phyloP scores from a whole-genome alignment of 306 rosid species.

The barrel medic (Medicago truncatula) region MtrunA17r5.0-ANR NC_053044.1:24981501-24982000 shows the following conservation, averaged over 20 bases:
- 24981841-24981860: slow-evolving; percentile 7
- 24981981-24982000: slow-evolving; percentile 71
- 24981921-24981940: slow-evolving; percentile 47
- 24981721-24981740: no score
- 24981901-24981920: slow-evolving; percentile 20
- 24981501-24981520: not conserved
- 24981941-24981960: slow-evolving; percentile 52
- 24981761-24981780: no score
- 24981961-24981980: slow-evolving; percentile 51
- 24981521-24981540: slow-evolving; percentile 19
- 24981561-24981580: not conserved
- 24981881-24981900: slow-evolving; percentile 33
- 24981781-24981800: no score
- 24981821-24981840: not conserved
- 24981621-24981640: not conserved
- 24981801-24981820: no score
- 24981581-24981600: not conserved
- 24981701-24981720: no score
- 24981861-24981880: slow-evolving; percentile 66
- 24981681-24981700: no score
- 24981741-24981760: no score
- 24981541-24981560: not conserved
- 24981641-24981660: no score
- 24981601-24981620: slow-evolving; percentile 9
- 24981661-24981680: no score